Conservation (phyloP, 768 basidiomycete species). For the Daedaleopsis nitida region DNA sequence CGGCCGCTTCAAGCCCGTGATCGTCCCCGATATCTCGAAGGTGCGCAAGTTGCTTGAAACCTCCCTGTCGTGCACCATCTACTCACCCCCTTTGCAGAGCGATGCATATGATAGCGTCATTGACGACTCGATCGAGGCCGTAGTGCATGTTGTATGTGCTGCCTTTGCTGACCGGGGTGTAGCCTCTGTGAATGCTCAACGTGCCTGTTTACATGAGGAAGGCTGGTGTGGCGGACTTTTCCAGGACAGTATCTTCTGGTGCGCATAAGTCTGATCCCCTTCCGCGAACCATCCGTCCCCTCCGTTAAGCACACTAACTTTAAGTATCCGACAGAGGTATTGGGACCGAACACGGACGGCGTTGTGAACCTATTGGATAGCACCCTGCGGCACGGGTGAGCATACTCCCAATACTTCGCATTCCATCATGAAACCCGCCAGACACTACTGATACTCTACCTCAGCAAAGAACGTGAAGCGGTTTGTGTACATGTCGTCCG, state of each 20-base stretch:
- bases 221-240: constrained; percentile 69
- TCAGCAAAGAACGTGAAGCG: constrained; percentile 47
- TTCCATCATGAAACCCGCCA: too few species aligned
- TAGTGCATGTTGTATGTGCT: constrained; percentile 62
- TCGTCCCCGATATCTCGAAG: constrained; percentile 50
- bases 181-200: constrained; percentile 49
- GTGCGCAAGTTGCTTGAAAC: constrained; percentile 22
- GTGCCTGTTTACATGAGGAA: constrained; percentile 45
- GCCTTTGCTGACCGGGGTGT: not conserved
- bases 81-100: constrained; percentile 37
- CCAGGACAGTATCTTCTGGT: constrained; percentile 28
- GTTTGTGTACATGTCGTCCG: constrained; percentile 63
- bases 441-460: too few species aligned
- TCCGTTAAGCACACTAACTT: too few species aligned
- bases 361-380: constrained; percentile 64
- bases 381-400: constrained; percentile 51
- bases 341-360: constrained; percentile 73
- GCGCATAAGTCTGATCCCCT: not conserved
- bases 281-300: too few species aligned
- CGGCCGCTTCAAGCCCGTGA: constrained; percentile 40
- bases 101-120: constrained; percentile 79
- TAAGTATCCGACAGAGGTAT: constrained; percentile 62
- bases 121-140: constrained; percentile 43
- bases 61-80: not conserved
- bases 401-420: not conserved